Evolutionary conservation across 306 rosid species (phyloP).

Genomic region (Vigna radiata): DNA sequence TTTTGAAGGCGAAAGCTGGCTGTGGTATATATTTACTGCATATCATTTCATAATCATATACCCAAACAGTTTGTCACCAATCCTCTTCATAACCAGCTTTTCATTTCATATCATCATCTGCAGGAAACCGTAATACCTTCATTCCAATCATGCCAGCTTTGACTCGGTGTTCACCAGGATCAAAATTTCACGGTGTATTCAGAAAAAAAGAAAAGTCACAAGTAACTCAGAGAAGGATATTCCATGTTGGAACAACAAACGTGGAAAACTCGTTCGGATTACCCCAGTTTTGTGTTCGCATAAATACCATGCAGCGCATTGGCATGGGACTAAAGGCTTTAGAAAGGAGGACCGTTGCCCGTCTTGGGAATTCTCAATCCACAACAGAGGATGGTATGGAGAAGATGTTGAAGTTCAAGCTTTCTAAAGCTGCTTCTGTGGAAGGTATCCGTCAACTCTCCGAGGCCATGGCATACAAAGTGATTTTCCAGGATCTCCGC

Average conservation of each 20-base stretch:
- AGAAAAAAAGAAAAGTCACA: conserved; percentile 68
- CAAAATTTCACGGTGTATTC: conserved; percentile 74
- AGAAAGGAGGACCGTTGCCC: conserved; percentile 59
- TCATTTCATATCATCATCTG: conserved; percentile 39
- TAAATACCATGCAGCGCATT: conserved; percentile 73
- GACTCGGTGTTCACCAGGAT: conserved; percentile 77
- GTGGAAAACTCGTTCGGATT: conserved; percentile 57
- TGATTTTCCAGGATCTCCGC: conserved; percentile 64
- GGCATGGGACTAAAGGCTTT: conserved; percentile 62
- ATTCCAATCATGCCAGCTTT: conserved; percentile 74
- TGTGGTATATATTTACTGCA: conserved; percentile 61
- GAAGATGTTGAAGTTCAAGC: conserved; percentile 63
- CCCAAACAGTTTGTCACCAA: conserved; percentile 2
- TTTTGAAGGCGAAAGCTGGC: conserved; percentile 70
- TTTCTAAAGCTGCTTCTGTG: conserved; percentile 58
- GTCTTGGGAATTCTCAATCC: conserved; percentile 55
- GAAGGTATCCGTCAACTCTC: conserved; percentile 75
- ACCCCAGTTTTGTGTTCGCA: conserved; percentile 79
- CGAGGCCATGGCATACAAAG: conserved; percentile 73
- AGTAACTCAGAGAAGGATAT: conserved; percentile 54
- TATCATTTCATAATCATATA: conserved; percentile 6
- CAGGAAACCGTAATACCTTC: conserved; percentile 68
- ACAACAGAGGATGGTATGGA: conserved; percentile 40
- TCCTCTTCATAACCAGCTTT: conserved; percentile 29
- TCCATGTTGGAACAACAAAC: conserved; percentile 59